phyloP scores from a whole-genome alignment of 2,329 filamentous ascomycete genomes.

The Magnaporthiopsis incrustans region DNA sequence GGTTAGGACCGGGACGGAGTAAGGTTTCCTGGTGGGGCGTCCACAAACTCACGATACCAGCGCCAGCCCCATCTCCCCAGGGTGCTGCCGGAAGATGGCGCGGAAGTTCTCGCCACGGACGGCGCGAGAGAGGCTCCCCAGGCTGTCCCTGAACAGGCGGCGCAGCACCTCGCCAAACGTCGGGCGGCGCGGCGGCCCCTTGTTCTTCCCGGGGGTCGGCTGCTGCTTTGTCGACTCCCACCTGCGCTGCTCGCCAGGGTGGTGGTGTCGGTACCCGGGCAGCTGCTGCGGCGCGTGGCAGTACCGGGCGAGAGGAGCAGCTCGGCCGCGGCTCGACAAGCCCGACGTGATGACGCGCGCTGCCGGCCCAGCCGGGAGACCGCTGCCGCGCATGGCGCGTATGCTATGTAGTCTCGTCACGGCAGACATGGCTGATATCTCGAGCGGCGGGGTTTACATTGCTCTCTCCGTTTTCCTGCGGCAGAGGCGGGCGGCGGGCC shows the following conservation, averaged over 20 bases:
- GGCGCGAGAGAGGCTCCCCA: constrained; percentile 27
- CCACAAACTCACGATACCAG: constrained; percentile 24
- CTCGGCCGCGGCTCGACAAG: background rate
- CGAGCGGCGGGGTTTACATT: background rate
- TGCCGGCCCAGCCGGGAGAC: too few relatives aligned
- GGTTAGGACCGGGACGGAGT: background rate
- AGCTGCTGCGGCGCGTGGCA: background rate
- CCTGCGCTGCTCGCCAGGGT: background rate
- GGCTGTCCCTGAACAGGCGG: constrained; percentile 16
- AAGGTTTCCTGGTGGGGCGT: constrained; percentile 7
- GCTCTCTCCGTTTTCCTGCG: too few relatives aligned
- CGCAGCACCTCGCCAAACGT: constrained; percentile 21
- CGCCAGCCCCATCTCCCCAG: constrained; percentile 32
- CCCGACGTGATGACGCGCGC: background rate
- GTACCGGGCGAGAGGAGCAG: background rate
- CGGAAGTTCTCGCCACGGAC: constrained; percentile 30
- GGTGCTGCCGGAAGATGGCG: constrained; percentile 31
- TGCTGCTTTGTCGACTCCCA: constrained; percentile 5
- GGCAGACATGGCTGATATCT: background rate
- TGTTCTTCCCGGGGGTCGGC: background rate
- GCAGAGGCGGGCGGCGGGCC: background rate
- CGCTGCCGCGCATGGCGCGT: background rate
- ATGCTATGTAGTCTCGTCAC: background rate
- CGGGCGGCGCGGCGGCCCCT: constrained; percentile 4
- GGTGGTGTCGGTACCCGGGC: background rate